A percentile compares a stretch with the other conserved stretches of the same genome.
These are phyloP conservation scores for Colletotrichum melonis DNA, from an alignment of 2,329 filamentous ascomycete genomes.

Conservation along the genomic window DNA sequence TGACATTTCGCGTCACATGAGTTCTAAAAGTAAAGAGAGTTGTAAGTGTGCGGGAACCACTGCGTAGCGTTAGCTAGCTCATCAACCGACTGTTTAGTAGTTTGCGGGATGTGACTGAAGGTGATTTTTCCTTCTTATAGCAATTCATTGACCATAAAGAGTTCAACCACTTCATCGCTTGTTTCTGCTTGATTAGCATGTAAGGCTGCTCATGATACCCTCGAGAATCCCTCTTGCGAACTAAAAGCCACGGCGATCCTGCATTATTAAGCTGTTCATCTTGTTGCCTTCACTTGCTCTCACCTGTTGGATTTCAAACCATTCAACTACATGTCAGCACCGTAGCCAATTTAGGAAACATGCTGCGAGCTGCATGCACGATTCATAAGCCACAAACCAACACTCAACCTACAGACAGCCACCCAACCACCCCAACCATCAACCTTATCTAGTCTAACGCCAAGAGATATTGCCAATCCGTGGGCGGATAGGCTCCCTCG, in stretches of 20 bases:
- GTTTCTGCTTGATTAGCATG: too few species aligned
- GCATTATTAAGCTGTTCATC: background rate
- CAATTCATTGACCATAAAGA: too few species aligned
- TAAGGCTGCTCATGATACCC: too few species aligned
- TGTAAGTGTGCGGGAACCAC: background rate
- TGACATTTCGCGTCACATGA: background rate
- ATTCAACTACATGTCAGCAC: background rate
- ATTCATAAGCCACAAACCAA: background rate
- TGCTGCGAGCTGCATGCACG: background rate
- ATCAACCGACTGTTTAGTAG: background rate
- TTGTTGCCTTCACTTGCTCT: background rate
- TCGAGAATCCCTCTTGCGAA: background rate
- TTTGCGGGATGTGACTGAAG: background rate
- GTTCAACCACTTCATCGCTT: too few species aligned
- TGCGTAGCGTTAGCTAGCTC: background rate
- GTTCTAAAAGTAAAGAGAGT: background rate
- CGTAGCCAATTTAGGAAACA: constrained; percentile 1
- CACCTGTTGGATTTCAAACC: background rate
- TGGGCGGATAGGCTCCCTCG: background rate
- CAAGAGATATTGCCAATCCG: background rate
- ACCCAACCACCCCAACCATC: background rate
- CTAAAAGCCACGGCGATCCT: background rate
- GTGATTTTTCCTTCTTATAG: background rate
- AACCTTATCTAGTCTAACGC: background rate
- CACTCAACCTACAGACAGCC: background rate